Evolutionary conservation across 139 green algal species (phyloP).

Genomic region (Chlamydomonas eustigma): DNA sequence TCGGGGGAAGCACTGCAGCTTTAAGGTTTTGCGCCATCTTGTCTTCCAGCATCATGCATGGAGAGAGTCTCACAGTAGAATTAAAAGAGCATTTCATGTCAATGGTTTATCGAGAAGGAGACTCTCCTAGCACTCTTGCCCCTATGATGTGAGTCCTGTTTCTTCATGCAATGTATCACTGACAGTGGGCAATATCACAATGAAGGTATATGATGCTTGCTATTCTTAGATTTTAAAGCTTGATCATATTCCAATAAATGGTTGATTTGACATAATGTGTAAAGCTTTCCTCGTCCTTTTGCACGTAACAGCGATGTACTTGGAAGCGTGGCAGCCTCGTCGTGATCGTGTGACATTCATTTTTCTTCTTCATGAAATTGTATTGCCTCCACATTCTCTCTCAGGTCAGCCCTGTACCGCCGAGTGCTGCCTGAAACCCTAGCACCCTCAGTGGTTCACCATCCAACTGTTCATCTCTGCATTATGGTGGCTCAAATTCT

Average conservation of each 20-base stretch:
- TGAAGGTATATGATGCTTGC: background rate
- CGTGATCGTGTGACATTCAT: no score
- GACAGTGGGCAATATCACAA: background rate
- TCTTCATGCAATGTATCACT: background rate
- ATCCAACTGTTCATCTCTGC: conserved; percentile 4
- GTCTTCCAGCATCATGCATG: background rate
- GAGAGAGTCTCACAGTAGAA: background rate
- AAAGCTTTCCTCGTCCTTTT: no score
- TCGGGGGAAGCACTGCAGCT: conserved; percentile 6
- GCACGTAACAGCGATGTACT: no score
- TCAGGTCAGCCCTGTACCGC: background rate
- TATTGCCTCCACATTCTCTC: no score
- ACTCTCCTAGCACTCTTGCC: conserved; percentile 5
- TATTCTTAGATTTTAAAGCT: background rate
- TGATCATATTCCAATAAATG: background rate
- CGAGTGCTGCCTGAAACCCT: background rate
- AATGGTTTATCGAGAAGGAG: conserved; percentile 13
- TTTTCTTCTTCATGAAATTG: no score
- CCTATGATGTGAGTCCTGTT: conserved; percentile 14
- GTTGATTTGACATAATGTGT: no score
- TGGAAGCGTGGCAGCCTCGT: no score
- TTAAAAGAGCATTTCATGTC: background rate
- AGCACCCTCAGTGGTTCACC: background rate
- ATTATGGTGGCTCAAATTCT: conserved; percentile 21
- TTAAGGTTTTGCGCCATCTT: background rate